Base-by-base conservation (phyloP, 2,329 filamentous ascomycete species). In the Fusarium sp. region DNA sequence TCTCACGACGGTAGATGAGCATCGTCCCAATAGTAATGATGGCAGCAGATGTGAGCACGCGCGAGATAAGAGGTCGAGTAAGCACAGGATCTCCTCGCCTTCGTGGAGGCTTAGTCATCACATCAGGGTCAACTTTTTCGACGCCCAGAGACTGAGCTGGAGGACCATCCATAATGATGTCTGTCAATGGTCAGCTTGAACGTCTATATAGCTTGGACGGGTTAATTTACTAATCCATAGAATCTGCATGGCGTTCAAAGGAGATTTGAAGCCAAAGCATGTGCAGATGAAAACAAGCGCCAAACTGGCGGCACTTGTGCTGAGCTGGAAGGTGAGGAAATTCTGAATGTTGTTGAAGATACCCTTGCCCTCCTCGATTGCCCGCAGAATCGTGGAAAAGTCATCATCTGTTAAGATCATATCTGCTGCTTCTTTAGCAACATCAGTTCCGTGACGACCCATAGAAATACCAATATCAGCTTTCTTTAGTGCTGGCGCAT, bases 321-420 rank as follows among this genome's bases (percentile, higher is more conserved):
- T 97, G 60, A 99, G 87, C 82, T 99, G 97, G 81, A 99, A 99
- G 0, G 96, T 98, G 68, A 99, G 86, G 81, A 99, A 99, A 80
- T 99, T 99, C 77, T 99, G 96, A 71, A 99, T 98, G 79, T 99
- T 99, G 86, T 96, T 97, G 81, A 99, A 99, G 72, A 99, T 99
- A 57, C 94, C 96, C 80, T 99, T 99, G 80, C 96, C 97, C 82
- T 99, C 96, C 79, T 99, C 96, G 66, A 99, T 99, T 31, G 96
- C 96, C 62, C 90, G 92, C 12, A 99, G 85, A 67, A 99, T 99
- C 7, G 93, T 96, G 1, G 91, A 92, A 78, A 97, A 96, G 79
- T 96, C 92, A 78, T 97, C 93, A 72, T 96, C 92, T 0, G 92
- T 96, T 53, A 97, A 82, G 68, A 97, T 95, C 93, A 97, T 97